A percentile compares a stretch with the other conserved stretches of the same genome.
These are phyloP conservation scores for Sordariomycetes sp. DNA, from an alignment of 2,329 filamentous ascomycete genomes.

Conservation along the genomic window DNA sequence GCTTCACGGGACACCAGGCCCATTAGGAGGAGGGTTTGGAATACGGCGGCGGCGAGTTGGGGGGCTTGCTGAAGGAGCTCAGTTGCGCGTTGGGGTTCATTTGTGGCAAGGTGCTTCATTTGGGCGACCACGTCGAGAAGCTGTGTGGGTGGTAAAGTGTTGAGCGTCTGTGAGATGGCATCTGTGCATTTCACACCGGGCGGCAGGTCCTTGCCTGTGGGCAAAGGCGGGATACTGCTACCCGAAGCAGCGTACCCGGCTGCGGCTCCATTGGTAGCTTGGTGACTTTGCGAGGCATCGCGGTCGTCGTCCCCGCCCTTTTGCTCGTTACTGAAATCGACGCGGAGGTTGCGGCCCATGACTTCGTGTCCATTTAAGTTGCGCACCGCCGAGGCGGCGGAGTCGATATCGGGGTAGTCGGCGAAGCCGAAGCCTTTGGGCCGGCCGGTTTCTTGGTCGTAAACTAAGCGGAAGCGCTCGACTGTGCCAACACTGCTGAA, in stretches of 20 bases:
- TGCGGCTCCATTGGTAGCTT: slow-evolving; percentile 21
- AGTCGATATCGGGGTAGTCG: slow-evolving; percentile 85
- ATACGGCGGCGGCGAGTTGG: slow-evolving; percentile 89
- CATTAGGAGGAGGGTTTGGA: slow-evolving; percentile 88
- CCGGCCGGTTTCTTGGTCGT: slow-evolving; percentile 88
- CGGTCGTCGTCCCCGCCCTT: slow-evolving; percentile 58
- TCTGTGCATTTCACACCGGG: slow-evolving; percentile 78
- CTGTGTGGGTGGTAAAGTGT: slow-evolving; percentile 76
- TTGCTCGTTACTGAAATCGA: slow-evolving; percentile 94
- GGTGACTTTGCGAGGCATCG: slow-evolving; percentile 14
- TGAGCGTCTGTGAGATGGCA: slow-evolving; percentile 84
- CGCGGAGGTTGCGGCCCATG: slow-evolving; percentile 86
- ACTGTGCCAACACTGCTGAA: slow-evolving; percentile 87
- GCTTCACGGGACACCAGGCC: slow-evolving; percentile 81
- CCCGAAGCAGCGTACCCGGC: slow-evolving; percentile 22
- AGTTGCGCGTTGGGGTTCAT: slow-evolving; percentile 73
- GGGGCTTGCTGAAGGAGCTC: slow-evolving; percentile 83
- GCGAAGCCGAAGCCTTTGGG: slow-evolving; percentile 97
- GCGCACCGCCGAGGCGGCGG: slow-evolving; percentile 85
- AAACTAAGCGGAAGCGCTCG: slow-evolving; percentile 84
- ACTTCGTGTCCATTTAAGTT: slow-evolving; percentile 94
- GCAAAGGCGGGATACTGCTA: slow-evolving; percentile 66
- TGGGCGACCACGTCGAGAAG: slow-evolving; percentile 88
- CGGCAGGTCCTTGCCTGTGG: slow-evolving; percentile 74
- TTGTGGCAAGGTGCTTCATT: slow-evolving; percentile 83